phyloP scores from a whole-genome alignment of 768 basidiomycete genomes.

The Lactarius sp. region DNA sequence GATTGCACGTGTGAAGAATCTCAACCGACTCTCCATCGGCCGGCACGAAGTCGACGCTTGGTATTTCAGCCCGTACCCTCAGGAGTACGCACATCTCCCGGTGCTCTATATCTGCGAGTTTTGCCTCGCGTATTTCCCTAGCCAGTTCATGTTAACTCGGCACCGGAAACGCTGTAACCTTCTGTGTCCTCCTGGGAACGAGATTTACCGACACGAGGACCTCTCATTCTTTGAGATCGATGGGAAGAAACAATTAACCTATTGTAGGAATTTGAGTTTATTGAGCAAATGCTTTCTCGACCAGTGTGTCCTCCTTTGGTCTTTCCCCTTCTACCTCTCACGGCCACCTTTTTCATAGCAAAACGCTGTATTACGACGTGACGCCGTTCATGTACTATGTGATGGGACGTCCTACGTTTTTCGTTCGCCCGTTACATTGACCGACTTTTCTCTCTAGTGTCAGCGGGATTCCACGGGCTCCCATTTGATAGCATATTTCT shows the following conservation, averaged over 20 bases:
- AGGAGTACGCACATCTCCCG: conserved; percentile 95
- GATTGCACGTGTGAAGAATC: conserved; percentile 96
- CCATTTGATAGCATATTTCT: conserved; percentile 97
- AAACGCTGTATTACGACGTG: conserved; percentile 98
- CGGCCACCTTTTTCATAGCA: conserved; percentile 44
- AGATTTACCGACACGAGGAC: conserved; percentile 97
- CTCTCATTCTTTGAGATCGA: conserved; percentile 99
- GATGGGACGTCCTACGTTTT: conserved; percentile 56
- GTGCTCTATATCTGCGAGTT: conserved; percentile 98
- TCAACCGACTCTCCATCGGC: conserved; percentile 95
- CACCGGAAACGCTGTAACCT: conserved; percentile 90
- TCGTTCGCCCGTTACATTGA: not conserved
- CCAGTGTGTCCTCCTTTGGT: conserved; percentile 56
- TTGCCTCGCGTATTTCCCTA: conserved; percentile 90
- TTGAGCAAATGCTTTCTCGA: conserved; percentile 98
- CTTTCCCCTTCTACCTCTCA: not conserved
- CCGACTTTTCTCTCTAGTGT: conserved; percentile 41
- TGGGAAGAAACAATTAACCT: conserved; percentile 90
- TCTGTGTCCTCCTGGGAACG: conserved; percentile 95
- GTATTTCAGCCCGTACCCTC: conserved; percentile 99
- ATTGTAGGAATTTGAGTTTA: conserved; percentile 95
- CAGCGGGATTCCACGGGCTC: conserved; percentile 86
- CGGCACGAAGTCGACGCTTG: conserved; percentile 98
- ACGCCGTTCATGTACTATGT: conserved; percentile 99
- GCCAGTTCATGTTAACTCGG: conserved; percentile 83